Percentiles rank a stretch among this genome's conserved stretches.
phyloP scores from a whole-genome alignment of 768 basidiomycete genomes.

The Agaricus blazei region DNA sequence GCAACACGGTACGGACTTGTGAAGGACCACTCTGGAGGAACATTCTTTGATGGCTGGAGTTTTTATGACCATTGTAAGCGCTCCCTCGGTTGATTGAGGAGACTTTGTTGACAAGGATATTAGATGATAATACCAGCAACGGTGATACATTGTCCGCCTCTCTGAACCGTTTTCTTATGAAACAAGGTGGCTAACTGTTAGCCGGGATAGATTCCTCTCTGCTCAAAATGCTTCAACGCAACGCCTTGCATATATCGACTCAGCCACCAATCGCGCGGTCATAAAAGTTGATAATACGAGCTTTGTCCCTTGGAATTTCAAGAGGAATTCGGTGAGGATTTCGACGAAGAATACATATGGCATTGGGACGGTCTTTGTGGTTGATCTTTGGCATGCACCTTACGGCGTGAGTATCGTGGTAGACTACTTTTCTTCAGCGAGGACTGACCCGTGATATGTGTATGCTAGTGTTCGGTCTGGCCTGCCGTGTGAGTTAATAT shows the following conservation, averaged over 20 bases:
- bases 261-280: slow-evolving; percentile 58
- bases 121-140: slow-evolving; percentile 4
- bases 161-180: background rate
- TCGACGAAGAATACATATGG: slow-evolving; percentile 45
- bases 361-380: slow-evolving; percentile 31
- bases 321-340: slow-evolving; percentile 44
- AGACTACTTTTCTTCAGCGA: background rate
- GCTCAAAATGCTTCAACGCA: background rate
- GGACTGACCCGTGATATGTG: background rate
- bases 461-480: slow-evolving; percentile 62
- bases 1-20: slow-evolving; percentile 9
- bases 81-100: background rate
- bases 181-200: too few relatives aligned
- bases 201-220: background rate
- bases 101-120: background rate
- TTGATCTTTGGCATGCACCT: slow-evolving; percentile 60
- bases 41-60: slow-evolving; percentile 20
- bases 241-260: slow-evolving; percentile 41
- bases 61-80: slow-evolving; percentile 10
- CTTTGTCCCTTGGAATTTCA: slow-evolving; percentile 13
- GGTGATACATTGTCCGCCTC: background rate
- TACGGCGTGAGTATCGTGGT: slow-evolving; percentile 16
- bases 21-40: slow-evolving; percentile 18
- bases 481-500: slow-evolving; percentile 42
- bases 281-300: slow-evolving; percentile 70